Percentiles rank a stretch among this genome's conserved stretches.
These are phyloP conservation scores for Colletotrichum sp. DNA, from an alignment of 2,329 filamentous ascomycete species.

Conservation along the genomic window DNA sequence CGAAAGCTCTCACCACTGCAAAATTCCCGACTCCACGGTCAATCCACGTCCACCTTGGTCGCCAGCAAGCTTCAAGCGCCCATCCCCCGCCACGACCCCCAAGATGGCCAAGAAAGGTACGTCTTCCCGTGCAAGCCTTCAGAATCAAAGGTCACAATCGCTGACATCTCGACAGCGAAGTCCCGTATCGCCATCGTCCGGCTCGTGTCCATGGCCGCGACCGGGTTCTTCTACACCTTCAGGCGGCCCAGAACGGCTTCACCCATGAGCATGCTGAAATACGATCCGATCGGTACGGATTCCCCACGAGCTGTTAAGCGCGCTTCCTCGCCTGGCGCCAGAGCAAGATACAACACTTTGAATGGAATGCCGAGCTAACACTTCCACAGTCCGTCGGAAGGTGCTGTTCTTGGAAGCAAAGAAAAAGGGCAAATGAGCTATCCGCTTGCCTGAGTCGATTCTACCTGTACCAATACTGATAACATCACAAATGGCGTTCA, in stretches of 20 bases:
- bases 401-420: slow-evolving; percentile 96
- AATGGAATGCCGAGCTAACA: not conserved
- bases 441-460: not conserved
- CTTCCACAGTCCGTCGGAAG: slow-evolving; percentile 79
- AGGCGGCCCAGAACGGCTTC: slow-evolving; percentile 79
- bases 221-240: slow-evolving; percentile 95
- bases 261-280: slow-evolving; percentile 97
- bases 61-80: slow-evolving; percentile 20
- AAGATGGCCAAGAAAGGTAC: slow-evolving; percentile 25
- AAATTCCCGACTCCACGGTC: slow-evolving; percentile 7
- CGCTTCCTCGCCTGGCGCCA: not conserved
- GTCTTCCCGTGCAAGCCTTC: not conserved
- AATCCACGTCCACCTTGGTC: slow-evolving; percentile 28
- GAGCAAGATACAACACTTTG: no score
- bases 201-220: slow-evolving; percentile 98
- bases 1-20: slow-evolving; percentile 5
- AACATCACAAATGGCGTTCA: slow-evolving; percentile 23
- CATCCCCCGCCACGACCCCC: not conserved
- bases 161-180: slow-evolving; percentile 65
- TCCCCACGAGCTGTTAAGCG: not conserved
- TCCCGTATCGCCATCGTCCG: slow-evolving; percentile 92
- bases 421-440: slow-evolving; percentile 68
- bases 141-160: not conserved
- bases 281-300: slow-evolving; percentile 86
- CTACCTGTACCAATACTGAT: slow-evolving; percentile 22